Conservation (phyloP, 2,329 filamentous ascomycete species). For the Cryphonectria parasitica region DNA sequence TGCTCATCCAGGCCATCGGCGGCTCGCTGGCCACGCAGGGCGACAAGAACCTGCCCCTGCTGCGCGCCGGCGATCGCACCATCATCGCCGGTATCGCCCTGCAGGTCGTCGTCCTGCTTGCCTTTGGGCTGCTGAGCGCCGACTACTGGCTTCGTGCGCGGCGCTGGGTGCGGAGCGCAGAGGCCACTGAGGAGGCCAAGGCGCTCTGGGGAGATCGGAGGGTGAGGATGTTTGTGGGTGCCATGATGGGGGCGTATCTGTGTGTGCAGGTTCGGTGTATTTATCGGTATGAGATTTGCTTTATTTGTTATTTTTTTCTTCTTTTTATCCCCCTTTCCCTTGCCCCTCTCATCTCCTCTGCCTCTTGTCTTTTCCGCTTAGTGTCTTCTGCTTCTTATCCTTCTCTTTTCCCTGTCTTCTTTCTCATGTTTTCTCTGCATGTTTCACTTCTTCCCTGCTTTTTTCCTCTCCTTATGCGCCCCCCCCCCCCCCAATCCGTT, state of each 20-base stretch:
- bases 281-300: slow-evolving; percentile 49
- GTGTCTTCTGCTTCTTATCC: no score
- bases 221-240: slow-evolving; percentile 50
- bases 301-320: not conserved
- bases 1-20: slow-evolving; percentile 62
- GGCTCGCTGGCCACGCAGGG: slow-evolving; percentile 57
- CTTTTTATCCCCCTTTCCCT: not conserved
- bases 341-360: not conserved
- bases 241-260: slow-evolving; percentile 49
- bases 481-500: no score
- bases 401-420: not conserved
- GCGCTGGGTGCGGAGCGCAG: slow-evolving; percentile 42
- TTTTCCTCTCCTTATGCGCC: no score
- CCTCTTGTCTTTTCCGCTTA: not conserved
- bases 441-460: not conserved
- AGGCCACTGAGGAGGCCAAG: slow-evolving; percentile 37
- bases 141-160: slow-evolving; percentile 52
- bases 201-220: slow-evolving; percentile 47
- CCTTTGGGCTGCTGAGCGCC: slow-evolving; percentile 48
- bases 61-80: slow-evolving; percentile 51
- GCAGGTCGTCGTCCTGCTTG: slow-evolving; percentile 54
- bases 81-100: slow-evolving; percentile 60
- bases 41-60: slow-evolving; percentile 43
- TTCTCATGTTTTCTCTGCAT: not conserved
- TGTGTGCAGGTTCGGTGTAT: slow-evolving; percentile 56